Evolutionary conservation across 1,284 basidiomycete genomes (phyloP).

Genomic region (Trametes polyzona): DNA sequence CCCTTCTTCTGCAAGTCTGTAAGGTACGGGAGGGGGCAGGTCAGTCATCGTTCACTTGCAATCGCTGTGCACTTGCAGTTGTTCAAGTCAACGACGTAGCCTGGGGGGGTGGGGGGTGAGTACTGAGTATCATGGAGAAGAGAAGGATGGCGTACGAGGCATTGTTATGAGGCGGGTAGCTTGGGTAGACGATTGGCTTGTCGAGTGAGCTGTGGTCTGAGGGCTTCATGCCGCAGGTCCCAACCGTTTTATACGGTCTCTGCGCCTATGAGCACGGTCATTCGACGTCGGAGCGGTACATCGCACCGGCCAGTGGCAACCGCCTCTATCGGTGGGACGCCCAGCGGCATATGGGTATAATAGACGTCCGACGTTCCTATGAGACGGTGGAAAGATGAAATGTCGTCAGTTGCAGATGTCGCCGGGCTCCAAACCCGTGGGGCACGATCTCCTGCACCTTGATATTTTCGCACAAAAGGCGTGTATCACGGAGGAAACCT

Average conservation of each 20-base stretch:
- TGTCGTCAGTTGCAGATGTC: background rate
- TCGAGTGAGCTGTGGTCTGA: background rate
- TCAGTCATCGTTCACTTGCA: background rate
- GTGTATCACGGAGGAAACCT: too few relatives aligned
- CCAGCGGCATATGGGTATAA: background rate
- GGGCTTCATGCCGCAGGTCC: background rate
- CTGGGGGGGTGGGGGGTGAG: slow-evolving; percentile 29
- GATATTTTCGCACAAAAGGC: background rate
- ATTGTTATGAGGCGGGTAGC: background rate
- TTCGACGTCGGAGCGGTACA: background rate
- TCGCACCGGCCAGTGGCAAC: background rate
- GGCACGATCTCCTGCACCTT: background rate
- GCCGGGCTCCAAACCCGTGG: background rate
- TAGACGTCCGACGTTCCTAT: background rate
- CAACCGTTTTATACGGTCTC: background rate
- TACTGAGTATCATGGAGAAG: background rate
- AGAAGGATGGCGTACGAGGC: slow-evolving; percentile 5
- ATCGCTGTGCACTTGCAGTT: slow-evolving; percentile 46
- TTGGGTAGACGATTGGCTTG: background rate
- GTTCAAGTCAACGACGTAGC: slow-evolving; percentile 49
- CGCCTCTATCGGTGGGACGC: background rate
- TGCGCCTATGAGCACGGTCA: background rate
- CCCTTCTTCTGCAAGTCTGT: slow-evolving; percentile 46
- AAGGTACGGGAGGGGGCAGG: background rate
- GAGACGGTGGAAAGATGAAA: background rate